Percentiles rank a stretch among this genome's conserved stretches.
Conservation (phyloP, 208 protist genomes). For the Naegleria fowleri region DNA sequence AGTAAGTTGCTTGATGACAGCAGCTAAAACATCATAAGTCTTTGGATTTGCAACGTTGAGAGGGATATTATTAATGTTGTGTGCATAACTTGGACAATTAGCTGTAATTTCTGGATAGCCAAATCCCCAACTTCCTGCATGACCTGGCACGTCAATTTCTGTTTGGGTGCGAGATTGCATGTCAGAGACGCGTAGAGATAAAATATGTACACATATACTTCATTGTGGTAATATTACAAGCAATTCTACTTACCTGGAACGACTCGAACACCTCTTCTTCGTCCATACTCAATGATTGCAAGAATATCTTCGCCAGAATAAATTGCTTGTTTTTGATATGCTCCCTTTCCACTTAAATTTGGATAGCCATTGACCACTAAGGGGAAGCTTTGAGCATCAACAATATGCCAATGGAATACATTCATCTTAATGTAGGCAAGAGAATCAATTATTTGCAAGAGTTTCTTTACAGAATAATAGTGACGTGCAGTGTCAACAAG, state of each 20-base stretch:
- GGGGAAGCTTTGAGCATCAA: conserved; percentile 49
- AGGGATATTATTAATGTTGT: conserved; percentile 17
- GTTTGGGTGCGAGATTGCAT: too few relatives aligned
- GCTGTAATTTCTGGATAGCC: conserved; percentile 23
- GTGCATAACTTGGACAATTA: background rate
- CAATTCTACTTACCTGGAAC: background rate
- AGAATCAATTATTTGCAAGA: conserved; percentile 43
- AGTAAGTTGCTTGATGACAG: background rate
- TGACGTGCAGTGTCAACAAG: conserved; percentile 55
- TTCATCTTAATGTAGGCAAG: conserved; percentile 46
- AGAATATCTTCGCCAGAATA: conserved; percentile 28
- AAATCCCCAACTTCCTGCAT: conserved; percentile 2
- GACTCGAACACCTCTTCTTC: conserved; percentile 22
- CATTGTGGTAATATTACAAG: background rate
- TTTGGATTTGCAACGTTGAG: conserved; percentile 10
- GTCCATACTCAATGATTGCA: conserved; percentile 31
- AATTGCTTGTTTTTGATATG: background rate
- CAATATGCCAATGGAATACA: conserved; percentile 50
- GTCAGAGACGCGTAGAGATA: background rate
- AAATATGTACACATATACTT: background rate
- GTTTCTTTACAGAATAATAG: conserved; percentile 28
- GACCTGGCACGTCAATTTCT: conserved; percentile 25
- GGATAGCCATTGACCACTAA: conserved; percentile 34
- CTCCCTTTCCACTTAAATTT: conserved; percentile 33
- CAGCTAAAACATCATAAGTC: conserved; percentile 28